Percentiles rank a stretch among this genome's conserved stretches.
These are phyloP conservation scores for Calamus simplicifolius DNA, from an alignment of 176 grass and related monocot genomes.

Conservation along the genomic window DNA sequence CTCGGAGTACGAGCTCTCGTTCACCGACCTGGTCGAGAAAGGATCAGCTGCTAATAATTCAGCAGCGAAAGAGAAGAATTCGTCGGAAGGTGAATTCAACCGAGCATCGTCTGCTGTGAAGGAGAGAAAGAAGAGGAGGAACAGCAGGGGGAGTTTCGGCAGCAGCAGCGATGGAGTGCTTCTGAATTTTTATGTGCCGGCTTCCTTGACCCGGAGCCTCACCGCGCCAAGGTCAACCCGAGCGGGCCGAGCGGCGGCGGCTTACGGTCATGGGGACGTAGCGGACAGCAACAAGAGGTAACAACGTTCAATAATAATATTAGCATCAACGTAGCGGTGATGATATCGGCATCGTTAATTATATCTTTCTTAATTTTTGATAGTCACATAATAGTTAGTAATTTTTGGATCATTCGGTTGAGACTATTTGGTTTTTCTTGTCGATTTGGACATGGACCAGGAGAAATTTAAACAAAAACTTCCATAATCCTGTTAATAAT, in stretches of 20 bases:
- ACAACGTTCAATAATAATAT: too few relatives aligned
- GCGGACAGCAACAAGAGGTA: constrained; percentile 25
- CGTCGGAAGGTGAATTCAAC: neutral
- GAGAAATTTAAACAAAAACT: too few relatives aligned
- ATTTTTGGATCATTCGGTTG: too few relatives aligned
- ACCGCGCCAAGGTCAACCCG: constrained; percentile 1
- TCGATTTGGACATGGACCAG: too few relatives aligned
- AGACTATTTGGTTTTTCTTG: too few relatives aligned
- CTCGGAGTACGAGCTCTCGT: constrained; percentile 30
- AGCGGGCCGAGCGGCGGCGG: neutral
- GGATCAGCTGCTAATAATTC: neutral
- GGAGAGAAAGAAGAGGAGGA: constrained; percentile 10
- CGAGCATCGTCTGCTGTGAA: neutral
- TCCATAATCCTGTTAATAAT: too few relatives aligned
- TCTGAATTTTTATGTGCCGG: constrained; percentile 25
- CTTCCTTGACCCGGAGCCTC: neutral
- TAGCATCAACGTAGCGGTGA: too few relatives aligned
- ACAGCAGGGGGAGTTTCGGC: constrained; percentile 9
- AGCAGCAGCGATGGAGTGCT: constrained; percentile 15
- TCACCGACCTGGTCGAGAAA: constrained; percentile 22
- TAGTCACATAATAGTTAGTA: too few relatives aligned
- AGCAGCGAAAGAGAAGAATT: neutral
- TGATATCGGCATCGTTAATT: too few relatives aligned
- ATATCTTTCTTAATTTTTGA: too few relatives aligned
- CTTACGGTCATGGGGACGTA: neutral